Base-by-base conservation (phyloP, 768 basidiomycete species). In the Russula olivacea region DNA sequence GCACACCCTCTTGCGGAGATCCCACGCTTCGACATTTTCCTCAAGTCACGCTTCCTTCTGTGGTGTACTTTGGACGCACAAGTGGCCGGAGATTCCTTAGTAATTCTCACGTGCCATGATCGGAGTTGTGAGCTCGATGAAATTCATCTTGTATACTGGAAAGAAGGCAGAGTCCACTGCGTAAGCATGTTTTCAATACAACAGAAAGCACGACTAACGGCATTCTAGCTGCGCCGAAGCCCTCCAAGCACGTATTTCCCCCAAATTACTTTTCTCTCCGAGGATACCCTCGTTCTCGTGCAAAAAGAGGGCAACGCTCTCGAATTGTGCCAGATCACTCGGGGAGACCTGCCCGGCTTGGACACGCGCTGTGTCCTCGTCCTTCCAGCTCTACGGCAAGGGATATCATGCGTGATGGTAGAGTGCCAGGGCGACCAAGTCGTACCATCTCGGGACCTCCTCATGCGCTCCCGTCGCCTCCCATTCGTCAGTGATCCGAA, bases 341-440 rank as follows among this genome's bases (percentile, higher is more conserved):
- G 23, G 11, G 53, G 41, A 11, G 54, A 56, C 21, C 41, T 32
- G 10, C 58, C 63, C 19, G n/a, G 47, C 25, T 45, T 64, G 53
- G 59, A 55, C 2, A 64, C 63, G 21, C 58, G 10, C 53, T 56
- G 48, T 9, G 63, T 64, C 32, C 63, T 64, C 34, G 58, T 59
- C 28, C 48, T 64, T 7, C 63, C 63, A 8, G 59, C 63, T 34
- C 32, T 64, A 8, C 63, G 55, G 15, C 58, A 30, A 15, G 63
- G 63, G 1, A 64, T 64, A 55, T 28, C 53, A 8, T 64, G 63
- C 34, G 54, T 64, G 10, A 49, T 60, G 58, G 58, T 60, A 7
- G 63, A 64, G 41, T 64, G 63, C 23, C 63, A 60, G 21, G 63
- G 63, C 10, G 63, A 64, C 58, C 58, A 60, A 45, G 34, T 64